Percentiles rank a stretch among this genome's conserved stretches.
Evolutionary conservation across 805 yeast genomes (phyloP).

Genomic region (Myxozyma sirexii): DNA sequence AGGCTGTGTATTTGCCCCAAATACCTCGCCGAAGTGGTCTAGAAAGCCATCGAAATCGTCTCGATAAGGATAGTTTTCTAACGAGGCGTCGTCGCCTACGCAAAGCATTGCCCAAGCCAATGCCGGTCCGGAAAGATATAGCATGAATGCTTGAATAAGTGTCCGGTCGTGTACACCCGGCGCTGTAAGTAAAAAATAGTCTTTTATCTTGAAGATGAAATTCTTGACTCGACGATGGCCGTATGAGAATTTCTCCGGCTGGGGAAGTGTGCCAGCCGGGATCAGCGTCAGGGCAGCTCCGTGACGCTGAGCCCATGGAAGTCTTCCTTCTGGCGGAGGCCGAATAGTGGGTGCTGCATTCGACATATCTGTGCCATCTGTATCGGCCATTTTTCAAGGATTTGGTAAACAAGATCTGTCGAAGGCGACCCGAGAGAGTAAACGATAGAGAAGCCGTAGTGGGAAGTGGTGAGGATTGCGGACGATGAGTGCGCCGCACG

Average conservation of each 20-base stretch:
- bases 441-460: no score
- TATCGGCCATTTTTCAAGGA: background rate
- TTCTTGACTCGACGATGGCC: conserved; percentile 4
- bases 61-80: background rate
- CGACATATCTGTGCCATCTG: background rate
- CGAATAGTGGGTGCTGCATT: background rate
- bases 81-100: background rate
- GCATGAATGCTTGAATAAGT: conserved; percentile 8
- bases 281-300: background rate
- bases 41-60: conserved; percentile 10
- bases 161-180: conserved; percentile 4
- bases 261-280: background rate
- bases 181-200: conserved; percentile 7
- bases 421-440: no score
- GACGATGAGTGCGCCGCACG: no score
- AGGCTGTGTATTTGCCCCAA: conserved; percentile 6
- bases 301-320: conserved; percentile 7
- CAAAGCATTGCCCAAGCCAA: conserved; percentile 2
- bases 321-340: background rate
- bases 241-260: conserved; percentile 10
- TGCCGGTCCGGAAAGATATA: conserved; percentile 6
- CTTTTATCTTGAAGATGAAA: conserved; percentile 9
- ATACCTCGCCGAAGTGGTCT: background rate
- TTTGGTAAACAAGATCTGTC: no score
- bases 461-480: background rate